These are phyloP conservation scores for Pseudopediastrum boryanum DNA, from an alignment of 139 green algal species.

Conservation along the genomic window DNA sequence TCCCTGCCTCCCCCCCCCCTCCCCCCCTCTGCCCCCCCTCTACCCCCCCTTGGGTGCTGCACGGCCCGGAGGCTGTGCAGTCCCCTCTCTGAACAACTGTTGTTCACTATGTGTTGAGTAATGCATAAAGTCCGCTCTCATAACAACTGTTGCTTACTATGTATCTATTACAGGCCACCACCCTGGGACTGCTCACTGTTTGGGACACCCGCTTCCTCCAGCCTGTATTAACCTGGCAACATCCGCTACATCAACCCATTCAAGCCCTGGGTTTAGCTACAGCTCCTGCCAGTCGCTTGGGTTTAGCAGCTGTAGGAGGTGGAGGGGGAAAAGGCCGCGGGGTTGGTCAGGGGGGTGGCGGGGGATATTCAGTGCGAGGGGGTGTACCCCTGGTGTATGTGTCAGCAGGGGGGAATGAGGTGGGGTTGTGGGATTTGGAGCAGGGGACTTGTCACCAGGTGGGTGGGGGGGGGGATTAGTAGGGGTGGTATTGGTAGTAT, in stretches of 20 bases:
- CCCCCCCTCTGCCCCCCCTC: no score
- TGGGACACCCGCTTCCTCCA: constrained; percentile 88
- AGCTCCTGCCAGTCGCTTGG: constrained; percentile 50
- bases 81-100: no score
- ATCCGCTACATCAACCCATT: constrained; percentile 46
- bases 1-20: no score
- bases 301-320: constrained; percentile 28
- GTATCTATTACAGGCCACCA: constrained; percentile 75
- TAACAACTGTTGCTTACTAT: no score
- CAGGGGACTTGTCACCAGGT: constrained; percentile 51
- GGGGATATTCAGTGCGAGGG: no score
- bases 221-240: constrained; percentile 53
- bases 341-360: no score
- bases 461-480: background rate
- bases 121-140: no score
- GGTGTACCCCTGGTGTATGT: constrained; percentile 76
- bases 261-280: constrained; percentile 60
- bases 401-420: constrained; percentile 72
- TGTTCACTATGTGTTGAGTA: no score
- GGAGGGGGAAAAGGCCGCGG: background rate
- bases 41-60: no score
- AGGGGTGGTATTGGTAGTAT: background rate
- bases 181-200: constrained; percentile 61
- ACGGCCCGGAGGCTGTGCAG: no score
- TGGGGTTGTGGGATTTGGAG: constrained; percentile 81